phyloP scores from a whole-genome alignment of 164 flowering plant species.

The Euptelea pleiosperma region DNA sequence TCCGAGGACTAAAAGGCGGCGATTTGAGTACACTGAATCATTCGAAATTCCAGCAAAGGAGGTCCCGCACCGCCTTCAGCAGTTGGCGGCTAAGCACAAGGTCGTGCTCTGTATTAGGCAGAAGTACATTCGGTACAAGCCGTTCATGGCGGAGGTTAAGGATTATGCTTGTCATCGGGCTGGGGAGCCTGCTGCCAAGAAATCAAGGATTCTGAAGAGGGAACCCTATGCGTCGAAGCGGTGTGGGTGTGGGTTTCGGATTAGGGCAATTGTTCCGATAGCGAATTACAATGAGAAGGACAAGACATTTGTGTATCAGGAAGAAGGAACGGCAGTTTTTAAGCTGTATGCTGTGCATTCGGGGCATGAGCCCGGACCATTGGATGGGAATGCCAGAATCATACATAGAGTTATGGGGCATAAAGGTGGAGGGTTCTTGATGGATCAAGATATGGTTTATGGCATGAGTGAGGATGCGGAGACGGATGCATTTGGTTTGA shows the following conservation, averaged over 20 bases:
- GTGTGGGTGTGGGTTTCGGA: conserved; percentile 96
- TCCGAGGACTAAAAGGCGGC: conserved; percentile 55
- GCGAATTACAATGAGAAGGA: conserved; percentile 93
- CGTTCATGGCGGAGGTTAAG: conserved; percentile 98
- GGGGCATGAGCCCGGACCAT: conserved; percentile 95
- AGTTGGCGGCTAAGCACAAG: conserved; percentile 88
- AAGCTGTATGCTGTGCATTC: conserved; percentile 95
- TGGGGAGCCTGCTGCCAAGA: conserved; percentile 86
- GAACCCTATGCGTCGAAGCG: conserved; percentile 92
- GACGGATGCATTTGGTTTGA: conserved; percentile 48
- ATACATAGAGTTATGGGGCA: conserved; percentile 92
- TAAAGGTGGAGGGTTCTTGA: conserved; percentile 50
- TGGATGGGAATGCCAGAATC: conserved; percentile 98
- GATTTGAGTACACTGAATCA: conserved; percentile 94
- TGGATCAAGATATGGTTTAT: conserved; percentile 70
- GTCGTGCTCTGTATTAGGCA: conserved; percentile 96
- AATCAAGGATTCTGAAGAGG: conserved; percentile 74
- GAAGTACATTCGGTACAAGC: conserved; percentile 94
- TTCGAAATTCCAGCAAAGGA: conserved; percentile 94
- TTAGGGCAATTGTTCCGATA: conserved; percentile 95
- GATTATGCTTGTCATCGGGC: conserved; percentile 99
- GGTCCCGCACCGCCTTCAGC: conserved; percentile 65
- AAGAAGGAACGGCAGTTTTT: conserved; percentile 88
- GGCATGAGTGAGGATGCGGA: conserved; percentile 78
- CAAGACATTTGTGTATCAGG: conserved; percentile 89